Conservation (phyloP, 371 early-diverging fungal genomes). For the Basidiobolus heterosporus region DNA sequence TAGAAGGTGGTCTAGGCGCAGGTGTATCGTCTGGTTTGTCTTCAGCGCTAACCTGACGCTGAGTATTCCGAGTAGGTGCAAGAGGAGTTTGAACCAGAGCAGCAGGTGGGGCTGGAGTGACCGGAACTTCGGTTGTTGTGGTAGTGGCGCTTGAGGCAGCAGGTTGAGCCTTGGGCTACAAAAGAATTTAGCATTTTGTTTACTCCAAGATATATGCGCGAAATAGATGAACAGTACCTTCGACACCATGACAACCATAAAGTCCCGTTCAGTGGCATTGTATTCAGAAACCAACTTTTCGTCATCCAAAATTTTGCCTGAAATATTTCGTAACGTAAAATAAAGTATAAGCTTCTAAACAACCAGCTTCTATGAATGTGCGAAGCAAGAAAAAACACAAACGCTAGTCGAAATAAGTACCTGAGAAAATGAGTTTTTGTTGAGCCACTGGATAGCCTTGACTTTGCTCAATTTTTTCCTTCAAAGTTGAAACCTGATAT, state of each 20-base stretch:
- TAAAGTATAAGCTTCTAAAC: background rate
- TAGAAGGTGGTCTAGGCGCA: conserved; percentile 5
- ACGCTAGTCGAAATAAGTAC: conserved; percentile 14
- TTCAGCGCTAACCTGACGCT: conserved; percentile 1
- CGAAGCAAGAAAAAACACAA: too few relatives aligned
- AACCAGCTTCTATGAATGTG: too few relatives aligned
- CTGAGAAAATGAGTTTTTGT: conserved; percentile 68
- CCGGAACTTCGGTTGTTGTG: conserved; percentile 10
- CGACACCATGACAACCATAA: conserved; percentile 84
- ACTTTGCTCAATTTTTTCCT: background rate
- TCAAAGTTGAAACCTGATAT: background rate
- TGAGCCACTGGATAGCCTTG: background rate
- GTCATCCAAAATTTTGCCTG: conserved; percentile 81
- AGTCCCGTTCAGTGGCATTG: conserved; percentile 76
- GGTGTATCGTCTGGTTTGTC: conserved; percentile 1
- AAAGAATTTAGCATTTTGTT: conserved; percentile 10
- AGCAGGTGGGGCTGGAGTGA: conserved; percentile 16
- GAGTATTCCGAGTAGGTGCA: conserved; percentile 13
- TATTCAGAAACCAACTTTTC: conserved; percentile 54
- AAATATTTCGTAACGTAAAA: background rate
- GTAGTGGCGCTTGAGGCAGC: conserved; percentile 11
- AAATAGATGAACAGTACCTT: conserved; percentile 35
- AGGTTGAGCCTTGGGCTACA: conserved; percentile 14
- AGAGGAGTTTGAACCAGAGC: conserved; percentile 10
- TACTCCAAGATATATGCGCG: background rate